Conservation (phyloP, 2,329 filamentous ascomycete genomes). For the Aspergillus latus region DNA sequence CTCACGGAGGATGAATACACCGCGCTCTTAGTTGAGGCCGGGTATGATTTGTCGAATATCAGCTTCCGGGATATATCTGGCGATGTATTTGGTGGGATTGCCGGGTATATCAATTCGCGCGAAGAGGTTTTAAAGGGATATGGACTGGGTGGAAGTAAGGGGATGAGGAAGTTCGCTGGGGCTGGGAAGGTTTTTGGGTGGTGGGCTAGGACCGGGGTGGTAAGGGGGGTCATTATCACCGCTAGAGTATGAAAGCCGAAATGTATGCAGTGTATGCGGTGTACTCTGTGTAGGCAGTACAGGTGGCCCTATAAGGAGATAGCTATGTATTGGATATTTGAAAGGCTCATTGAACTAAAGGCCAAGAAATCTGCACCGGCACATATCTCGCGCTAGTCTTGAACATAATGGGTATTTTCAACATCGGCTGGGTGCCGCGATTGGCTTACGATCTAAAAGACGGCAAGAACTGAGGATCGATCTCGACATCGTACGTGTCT, state of each 20-base stretch:
- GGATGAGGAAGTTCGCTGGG: constrained; percentile 36
- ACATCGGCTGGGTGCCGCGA: too few relatives aligned
- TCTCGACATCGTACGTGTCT: not conserved
- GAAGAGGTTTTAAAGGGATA: constrained; percentile 35
- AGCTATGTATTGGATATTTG: too few relatives aligned
- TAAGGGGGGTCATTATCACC: constrained; percentile 43
- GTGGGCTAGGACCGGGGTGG: constrained; percentile 42
- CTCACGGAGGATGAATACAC: constrained; percentile 49
- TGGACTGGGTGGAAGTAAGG: constrained; percentile 30
- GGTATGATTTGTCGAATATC: constrained; percentile 48
- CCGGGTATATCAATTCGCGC: constrained; percentile 44
- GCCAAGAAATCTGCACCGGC: too few relatives aligned
- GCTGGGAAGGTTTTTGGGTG: constrained; percentile 42
- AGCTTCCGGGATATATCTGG: constrained; percentile 54
- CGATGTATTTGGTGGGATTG: constrained; percentile 54
- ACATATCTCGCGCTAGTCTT: too few relatives aligned
- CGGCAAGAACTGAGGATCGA: not conserved
- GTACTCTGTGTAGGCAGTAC: not conserved
- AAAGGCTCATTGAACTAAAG: too few relatives aligned
- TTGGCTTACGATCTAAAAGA: too few relatives aligned
- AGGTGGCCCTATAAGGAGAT: not conserved
- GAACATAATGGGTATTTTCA: too few relatives aligned
- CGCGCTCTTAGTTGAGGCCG: constrained; percentile 47
- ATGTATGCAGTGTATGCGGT: not conserved
- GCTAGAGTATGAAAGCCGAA: constrained; percentile 26